A percentile compares a stretch with the other conserved stretches of the same genome.
phyloP scores from a whole-genome alignment of 805 yeast genomes.

The Ogataea sp. region DNA sequence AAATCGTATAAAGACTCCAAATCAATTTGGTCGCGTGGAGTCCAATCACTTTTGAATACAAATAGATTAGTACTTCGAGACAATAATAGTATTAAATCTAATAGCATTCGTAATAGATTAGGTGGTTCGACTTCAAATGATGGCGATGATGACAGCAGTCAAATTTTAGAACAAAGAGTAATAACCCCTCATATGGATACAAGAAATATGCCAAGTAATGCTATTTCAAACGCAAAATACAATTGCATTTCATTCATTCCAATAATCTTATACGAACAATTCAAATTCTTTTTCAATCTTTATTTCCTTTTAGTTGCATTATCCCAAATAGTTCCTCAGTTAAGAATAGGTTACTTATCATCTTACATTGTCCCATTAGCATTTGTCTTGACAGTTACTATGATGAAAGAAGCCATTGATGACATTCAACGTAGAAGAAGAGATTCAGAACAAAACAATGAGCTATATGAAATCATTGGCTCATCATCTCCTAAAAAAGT shows the following conservation, averaged over 20 bases:
- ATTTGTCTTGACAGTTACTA: slow-evolving; percentile 85
- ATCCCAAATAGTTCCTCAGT: slow-evolving; percentile 83
- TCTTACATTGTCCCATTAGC: slow-evolving; percentile 92
- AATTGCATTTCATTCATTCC: slow-evolving; percentile 85
- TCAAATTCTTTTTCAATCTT: slow-evolving; percentile 91
- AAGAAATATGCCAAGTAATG: slow-evolving; percentile 49
- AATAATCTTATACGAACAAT: slow-evolving; percentile 84
- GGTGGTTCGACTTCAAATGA: too few relatives aligned
- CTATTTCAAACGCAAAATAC: slow-evolving; percentile 90
- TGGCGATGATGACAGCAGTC: neutral
- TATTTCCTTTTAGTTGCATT: slow-evolving; percentile 90
- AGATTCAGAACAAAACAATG: slow-evolving; percentile 83
- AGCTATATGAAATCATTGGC: slow-evolving; percentile 65
- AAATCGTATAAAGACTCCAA: slow-evolving; percentile 13
- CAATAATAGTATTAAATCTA: neutral
- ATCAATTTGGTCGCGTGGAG: slow-evolving; percentile 24
- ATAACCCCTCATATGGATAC: slow-evolving; percentile 31
- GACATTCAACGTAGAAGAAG: slow-evolving; percentile 86
- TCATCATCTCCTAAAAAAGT: slow-evolving; percentile 24
- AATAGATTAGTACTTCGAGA: slow-evolving; percentile 16
- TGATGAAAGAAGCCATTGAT: slow-evolving; percentile 93
- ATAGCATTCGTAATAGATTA: neutral
- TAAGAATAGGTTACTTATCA: slow-evolving; percentile 88
- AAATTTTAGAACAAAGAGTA: slow-evolving; percentile 23
- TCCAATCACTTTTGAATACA: slow-evolving; percentile 17